A percentile compares a stretch with the other conserved stretches of the same genome.
phyloP scores from a whole-genome alignment of 2,329 filamentous ascomycete genomes.

The Epichloe typhina region DNA sequence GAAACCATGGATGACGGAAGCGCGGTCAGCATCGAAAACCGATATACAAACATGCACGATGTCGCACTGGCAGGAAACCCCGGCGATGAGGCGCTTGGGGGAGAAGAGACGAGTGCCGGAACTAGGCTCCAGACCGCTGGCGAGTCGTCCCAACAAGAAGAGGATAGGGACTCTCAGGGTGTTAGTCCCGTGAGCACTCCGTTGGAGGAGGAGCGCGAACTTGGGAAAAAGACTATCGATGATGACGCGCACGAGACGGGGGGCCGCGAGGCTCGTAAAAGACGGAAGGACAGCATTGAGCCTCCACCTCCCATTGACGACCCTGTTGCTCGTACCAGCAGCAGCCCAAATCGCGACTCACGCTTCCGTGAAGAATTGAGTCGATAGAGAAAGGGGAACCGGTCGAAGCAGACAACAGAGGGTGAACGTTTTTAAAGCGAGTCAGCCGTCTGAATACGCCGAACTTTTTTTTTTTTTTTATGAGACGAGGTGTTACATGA shows the following conservation, averaged over 20 bases:
- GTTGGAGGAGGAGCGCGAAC: slow-evolving; percentile 30
- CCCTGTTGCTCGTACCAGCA: slow-evolving; percentile 22
- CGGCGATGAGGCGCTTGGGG: slow-evolving; percentile 7
- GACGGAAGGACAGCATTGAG: slow-evolving; percentile 15
- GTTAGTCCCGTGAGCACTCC: slow-evolving; percentile 23
- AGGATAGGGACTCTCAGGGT: slow-evolving; percentile 18
- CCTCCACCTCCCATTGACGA: slow-evolving; percentile 26
- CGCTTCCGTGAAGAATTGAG: slow-evolving; percentile 45
- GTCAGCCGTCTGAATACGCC: too few species aligned
- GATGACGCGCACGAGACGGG: slow-evolving; percentile 1
- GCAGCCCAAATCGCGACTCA: slow-evolving; percentile 43
- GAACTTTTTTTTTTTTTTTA: too few species aligned
- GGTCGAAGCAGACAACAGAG: too few species aligned
- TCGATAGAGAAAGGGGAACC: slow-evolving; percentile 6
- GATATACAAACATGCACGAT: slow-evolving; percentile 30
- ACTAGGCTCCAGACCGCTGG: slow-evolving; percentile 1
- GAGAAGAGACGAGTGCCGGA: background rate
- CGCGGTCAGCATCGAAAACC: slow-evolving; percentile 28
- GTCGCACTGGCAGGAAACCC: slow-evolving; percentile 31
- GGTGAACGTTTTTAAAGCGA: too few species aligned
- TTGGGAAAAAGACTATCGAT: slow-evolving; percentile 16
- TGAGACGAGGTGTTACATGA: background rate
- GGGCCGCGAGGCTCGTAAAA: slow-evolving; percentile 7
- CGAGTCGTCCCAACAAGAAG: slow-evolving; percentile 11
- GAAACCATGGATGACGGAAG: slow-evolving; percentile 33